These are phyloP conservation scores for Suillus paluster DNA, from an alignment of 768 basidiomycete genomes.

Conservation along the genomic window DNA sequence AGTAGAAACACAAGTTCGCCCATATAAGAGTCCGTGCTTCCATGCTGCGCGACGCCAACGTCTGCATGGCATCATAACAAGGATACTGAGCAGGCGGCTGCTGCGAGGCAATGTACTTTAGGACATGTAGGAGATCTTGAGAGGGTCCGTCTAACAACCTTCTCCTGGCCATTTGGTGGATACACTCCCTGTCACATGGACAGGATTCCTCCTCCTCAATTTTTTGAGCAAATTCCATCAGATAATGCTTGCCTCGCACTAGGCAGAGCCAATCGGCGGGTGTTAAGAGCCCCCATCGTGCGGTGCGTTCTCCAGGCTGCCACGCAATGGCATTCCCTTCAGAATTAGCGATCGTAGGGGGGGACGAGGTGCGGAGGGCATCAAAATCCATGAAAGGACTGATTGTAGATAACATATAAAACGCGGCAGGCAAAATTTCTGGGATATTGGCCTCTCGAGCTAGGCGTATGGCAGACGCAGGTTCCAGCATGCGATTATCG, in stretches of 20 bases:
- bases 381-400: constrained; percentile 24
- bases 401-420: constrained; percentile 48
- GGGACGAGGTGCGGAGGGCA: neutral
- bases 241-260: constrained; percentile 1
- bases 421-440: constrained; percentile 50
- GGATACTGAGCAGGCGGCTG: neutral
- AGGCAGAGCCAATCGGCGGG: constrained; percentile 2
- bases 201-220: neutral
- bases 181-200: neutral
- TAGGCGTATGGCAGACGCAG: constrained; percentile 42
- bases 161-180: neutral
- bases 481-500: constrained; percentile 19
- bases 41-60: neutral
- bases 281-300: constrained; percentile 4
- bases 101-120: neutral
- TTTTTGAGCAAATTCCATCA: neutral
- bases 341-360: neutral
- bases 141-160: neutral
- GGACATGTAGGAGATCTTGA: constrained; percentile 1
- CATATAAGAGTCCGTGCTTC: neutral
- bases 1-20: neutral
- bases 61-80: neutral
- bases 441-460: constrained; percentile 45
- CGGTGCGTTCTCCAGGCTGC: constrained; percentile 2
- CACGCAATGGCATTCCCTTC: neutral